Evolutionary conservation across 257 asterid species (phyloP), one percentile per base, ranked within the genome.

Genomic region (Galeopsis tetrahit): DNA sequence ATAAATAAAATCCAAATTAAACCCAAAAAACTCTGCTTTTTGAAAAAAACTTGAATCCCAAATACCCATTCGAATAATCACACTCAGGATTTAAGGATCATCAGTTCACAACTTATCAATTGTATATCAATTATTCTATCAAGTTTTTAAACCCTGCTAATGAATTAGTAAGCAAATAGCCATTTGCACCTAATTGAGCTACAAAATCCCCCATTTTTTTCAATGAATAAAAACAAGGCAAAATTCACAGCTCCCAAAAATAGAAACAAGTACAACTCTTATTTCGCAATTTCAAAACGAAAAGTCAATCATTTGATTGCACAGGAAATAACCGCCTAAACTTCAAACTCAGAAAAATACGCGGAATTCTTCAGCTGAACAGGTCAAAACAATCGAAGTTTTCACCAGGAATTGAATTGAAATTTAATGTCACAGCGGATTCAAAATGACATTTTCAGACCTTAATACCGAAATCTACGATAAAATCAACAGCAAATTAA

Each of bases 361-460:
- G 5, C 3, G 10, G 5, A 66, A 60, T 66, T 36, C 7, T 71
- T 49, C 72, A 36, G 74, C 42, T 71, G 51, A 77, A 68, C 46
- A n/a, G 51, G 33, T 38, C 7, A 57, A 36, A 9, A 15, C 60
- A 33, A 69, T 53, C 60, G 32, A 9, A 66, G 6, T 5, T 49
- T 15, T 4, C 14, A 0, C 6, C 2, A 59, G 33, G 33, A 62
- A 56, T 10, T 28, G 33, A 62, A 56, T 10, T 28, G 21, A 40
- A 51, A 38, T 70, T 70, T 53, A 71, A 17, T 62, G 21, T 28
- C 34, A 52, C 69, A 28, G 65, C 66, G 33, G 34, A 66, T 56
- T 64, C 64, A 46, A 72, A 64, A 63, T 53, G 70, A 40, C 55
- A 17, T 34, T 63, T 49, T 38, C 2, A 35, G 74, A 59, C 63